Conservation (phyloP, 257 asterid species). For the Sherardia arvensis region DNA sequence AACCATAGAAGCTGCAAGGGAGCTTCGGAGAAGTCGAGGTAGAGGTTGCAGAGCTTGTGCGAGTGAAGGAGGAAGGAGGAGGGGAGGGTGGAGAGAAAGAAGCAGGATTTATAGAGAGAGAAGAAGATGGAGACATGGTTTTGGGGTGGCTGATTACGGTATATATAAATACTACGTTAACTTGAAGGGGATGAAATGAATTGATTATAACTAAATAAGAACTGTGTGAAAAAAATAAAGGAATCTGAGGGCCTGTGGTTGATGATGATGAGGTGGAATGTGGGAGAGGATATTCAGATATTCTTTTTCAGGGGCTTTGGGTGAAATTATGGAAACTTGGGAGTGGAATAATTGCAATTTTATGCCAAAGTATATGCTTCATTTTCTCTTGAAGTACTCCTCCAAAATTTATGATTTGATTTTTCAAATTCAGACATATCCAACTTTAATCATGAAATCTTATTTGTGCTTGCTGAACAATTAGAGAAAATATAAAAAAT, state of each 20-base stretch:
- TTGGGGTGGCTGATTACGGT: conserved; percentile 6
- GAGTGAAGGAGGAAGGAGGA: conserved; percentile 18
- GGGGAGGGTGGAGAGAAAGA: conserved; percentile 32
- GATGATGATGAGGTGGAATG: conserved; percentile 5
- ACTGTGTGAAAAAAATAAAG: not conserved
- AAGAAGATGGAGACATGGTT: conserved; percentile 34
- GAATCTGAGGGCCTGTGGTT: conserved; percentile 9
- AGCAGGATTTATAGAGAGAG: conserved; percentile 38
- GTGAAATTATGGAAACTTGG: conserved; percentile 13
- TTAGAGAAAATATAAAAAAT: too few relatives aligned
- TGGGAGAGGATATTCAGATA: conserved; percentile 22
- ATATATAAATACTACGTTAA: conserved; percentile 13
- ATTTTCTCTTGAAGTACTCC: too few relatives aligned
- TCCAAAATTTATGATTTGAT: too few relatives aligned
- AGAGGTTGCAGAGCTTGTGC: conserved; percentile 10
- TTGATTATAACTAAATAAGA: not conserved
- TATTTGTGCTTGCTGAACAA: too few relatives aligned
- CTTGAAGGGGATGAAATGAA: conserved; percentile 5
- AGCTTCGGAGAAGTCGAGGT: not conserved
- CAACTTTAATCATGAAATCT: too few relatives aligned
- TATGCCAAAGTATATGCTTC: conserved; percentile 16
- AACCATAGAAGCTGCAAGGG: conserved; percentile 17
- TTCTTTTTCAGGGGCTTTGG: conserved; percentile 14
- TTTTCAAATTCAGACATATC: too few relatives aligned
- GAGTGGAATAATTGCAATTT: conserved; percentile 1